Conservation (phyloP, 768 basidiomycete species). For the Tulasnella sp. region DNA sequence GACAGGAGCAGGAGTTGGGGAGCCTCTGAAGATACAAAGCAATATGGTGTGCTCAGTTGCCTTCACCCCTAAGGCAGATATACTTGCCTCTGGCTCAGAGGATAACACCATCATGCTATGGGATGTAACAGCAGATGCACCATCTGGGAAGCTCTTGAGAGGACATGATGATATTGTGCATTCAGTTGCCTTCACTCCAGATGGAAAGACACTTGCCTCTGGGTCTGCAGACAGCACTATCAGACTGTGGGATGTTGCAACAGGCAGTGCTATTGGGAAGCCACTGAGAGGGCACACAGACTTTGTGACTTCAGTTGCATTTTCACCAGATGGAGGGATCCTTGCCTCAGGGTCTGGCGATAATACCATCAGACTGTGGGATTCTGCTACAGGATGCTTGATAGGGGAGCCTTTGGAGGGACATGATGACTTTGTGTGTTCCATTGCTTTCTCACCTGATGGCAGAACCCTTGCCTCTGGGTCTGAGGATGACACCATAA, state of each 20-base stretch:
- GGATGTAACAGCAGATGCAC: neutral
- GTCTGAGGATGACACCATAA: too few species aligned
- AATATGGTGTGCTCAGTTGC: neutral
- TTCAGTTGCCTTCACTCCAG: slow-evolving; percentile 24
- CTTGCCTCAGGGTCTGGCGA: too few species aligned
- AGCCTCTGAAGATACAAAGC: neutral
- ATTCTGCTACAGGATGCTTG: too few species aligned
- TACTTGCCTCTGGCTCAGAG: neutral
- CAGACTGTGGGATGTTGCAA: neutral
- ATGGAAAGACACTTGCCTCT: slow-evolving; percentile 16
- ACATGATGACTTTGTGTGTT: too few species aligned
- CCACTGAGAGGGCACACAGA: too few species aligned
- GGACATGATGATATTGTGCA: neutral
- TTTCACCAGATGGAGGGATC: too few species aligned
- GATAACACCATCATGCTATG: slow-evolving; percentile 14
- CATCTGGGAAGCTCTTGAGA: neutral
- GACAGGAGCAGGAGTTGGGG: neutral
- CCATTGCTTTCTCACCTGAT: too few species aligned
- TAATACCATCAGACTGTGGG: too few species aligned
- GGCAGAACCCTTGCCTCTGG: too few species aligned
- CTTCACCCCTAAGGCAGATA: neutral
- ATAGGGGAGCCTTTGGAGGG: too few species aligned
- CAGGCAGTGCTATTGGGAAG: too few species aligned
- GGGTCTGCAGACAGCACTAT: slow-evolving; percentile 20
- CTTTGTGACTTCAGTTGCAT: too few species aligned